Conservation (phyloP, 148 eudicot species). For the Rhododendron griersonianum region DNA sequence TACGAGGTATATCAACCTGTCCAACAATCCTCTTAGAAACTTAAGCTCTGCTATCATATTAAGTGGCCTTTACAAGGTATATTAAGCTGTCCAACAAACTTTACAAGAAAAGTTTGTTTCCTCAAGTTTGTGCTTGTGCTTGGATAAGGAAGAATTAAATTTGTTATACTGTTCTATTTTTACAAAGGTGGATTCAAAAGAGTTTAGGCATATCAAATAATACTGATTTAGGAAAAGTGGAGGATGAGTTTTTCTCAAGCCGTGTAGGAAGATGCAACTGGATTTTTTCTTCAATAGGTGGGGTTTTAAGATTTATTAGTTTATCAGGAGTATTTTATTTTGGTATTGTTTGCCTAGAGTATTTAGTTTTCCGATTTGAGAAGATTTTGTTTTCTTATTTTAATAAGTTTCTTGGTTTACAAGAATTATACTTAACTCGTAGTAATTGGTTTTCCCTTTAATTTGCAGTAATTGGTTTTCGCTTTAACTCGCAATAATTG, state of each 20-base stretch:
- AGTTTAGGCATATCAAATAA: not conserved
- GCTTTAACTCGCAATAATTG: not conserved
- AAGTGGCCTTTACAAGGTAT: not conserved
- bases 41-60: not conserved
- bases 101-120: not conserved
- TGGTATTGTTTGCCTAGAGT: not conserved
- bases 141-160: no score
- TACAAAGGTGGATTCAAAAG: not conserved
- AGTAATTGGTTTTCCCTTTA: not conserved
- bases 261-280: not conserved
- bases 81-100: not conserved
- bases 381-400: not conserved
- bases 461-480: not conserved
- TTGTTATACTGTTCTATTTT: no score
- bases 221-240: not conserved
- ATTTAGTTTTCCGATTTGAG: not conserved
- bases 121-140: not conserved
- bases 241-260: not conserved
- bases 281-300: not conserved
- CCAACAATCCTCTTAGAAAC: not conserved
- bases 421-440: not conserved
- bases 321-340: not conserved
- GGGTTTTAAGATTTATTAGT: not conserved
- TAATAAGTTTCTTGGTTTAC: not conserved
- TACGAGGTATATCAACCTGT: no score